These are phyloP conservation scores for Infundibulicybe gibba DNA, from an alignment of 768 basidiomycete genomes.

Conservation along the genomic window DNA sequence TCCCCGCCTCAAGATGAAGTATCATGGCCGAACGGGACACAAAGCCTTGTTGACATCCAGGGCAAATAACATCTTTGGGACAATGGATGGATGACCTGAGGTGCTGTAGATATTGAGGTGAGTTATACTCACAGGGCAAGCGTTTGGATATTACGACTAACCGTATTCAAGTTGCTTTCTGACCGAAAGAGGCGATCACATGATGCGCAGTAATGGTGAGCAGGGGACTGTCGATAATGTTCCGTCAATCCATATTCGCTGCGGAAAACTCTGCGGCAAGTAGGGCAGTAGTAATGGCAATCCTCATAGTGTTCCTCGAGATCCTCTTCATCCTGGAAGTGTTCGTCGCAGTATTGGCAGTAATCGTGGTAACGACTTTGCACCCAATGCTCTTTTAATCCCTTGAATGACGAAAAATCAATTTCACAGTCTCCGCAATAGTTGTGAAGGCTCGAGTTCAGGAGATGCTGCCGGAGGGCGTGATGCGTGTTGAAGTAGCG, in stretches of 20 bases:
- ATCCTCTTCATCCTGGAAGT: conserved; percentile 28
- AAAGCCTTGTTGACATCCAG: conserved; percentile 5
- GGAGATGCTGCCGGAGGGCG: conserved; percentile 31
- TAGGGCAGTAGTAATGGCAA: conserved; percentile 37
- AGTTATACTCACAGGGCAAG: neutral
- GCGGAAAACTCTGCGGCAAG: conserved; percentile 39
- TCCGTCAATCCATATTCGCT: conserved; percentile 35
- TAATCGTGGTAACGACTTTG: conserved; percentile 46
- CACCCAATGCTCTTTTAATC: conserved; percentile 47
- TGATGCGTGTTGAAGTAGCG: conserved; percentile 23
- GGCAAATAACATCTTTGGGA: conserved; percentile 29
- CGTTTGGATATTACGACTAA: conserved; percentile 4
- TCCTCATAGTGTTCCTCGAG: conserved; percentile 38
- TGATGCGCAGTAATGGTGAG: conserved; percentile 37
- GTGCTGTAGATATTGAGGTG: conserved; percentile 30
- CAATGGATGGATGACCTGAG: conserved; percentile 50
- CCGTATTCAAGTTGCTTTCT: conserved; percentile 28
- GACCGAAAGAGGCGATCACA: conserved; percentile 43
- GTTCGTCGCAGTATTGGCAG: conserved; percentile 46
- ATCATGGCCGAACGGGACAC: neutral
- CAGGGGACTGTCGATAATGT: conserved; percentile 42
- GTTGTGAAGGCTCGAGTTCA: conserved; percentile 34
- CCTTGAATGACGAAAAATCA: conserved; percentile 38
- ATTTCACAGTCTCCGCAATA: conserved; percentile 39
- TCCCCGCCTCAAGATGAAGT: neutral